These are phyloP conservation scores for Nicotiana attenuata DNA, from an alignment of 257 asterid species.

Conservation along the genomic window DNA sequence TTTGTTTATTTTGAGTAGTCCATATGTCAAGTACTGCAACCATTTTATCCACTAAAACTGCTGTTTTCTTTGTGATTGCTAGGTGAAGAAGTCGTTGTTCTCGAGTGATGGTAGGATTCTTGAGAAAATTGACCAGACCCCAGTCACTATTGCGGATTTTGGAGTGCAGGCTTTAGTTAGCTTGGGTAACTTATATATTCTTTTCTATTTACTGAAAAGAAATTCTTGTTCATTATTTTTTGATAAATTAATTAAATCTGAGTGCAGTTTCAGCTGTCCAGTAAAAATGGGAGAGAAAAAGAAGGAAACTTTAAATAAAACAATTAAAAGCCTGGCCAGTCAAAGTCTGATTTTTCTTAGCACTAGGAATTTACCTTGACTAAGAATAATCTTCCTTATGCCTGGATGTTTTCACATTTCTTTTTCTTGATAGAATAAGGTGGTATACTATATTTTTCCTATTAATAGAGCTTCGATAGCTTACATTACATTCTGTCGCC, in stretches of 20 bases:
- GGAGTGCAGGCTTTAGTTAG: conserved; percentile 97
- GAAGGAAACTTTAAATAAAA: not conserved
- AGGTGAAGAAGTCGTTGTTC: conserved; percentile 77
- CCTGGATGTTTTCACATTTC: not conserved
- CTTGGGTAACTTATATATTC: conserved; percentile 46
- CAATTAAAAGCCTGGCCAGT: not conserved
- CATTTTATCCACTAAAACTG: conserved; percentile 4
- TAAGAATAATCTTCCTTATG: not conserved
- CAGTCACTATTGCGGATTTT: conserved; percentile 92
- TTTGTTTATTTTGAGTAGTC: not conserved
- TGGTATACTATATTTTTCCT: not conserved
- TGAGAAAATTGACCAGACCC: conserved; percentile 74
- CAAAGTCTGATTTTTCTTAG: not conserved
- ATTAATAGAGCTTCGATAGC: not conserved
- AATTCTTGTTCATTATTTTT: not conserved
- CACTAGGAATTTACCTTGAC: not conserved
- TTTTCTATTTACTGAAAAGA: not conserved
- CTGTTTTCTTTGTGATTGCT: conserved; percentile 3
- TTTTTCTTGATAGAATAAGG: not conserved
- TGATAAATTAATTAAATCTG: not conserved
- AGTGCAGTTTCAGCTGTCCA: not conserved
- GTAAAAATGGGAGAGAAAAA: not conserved
- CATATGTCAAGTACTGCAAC: not conserved
- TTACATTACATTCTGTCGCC: not conserved
- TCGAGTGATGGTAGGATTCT: conserved; percentile 53